Percentiles rank a stretch among this genome's conserved stretches.
Conservation (phyloP, 352 stramenopile species). For the Phytopythium sindhum region DNA sequence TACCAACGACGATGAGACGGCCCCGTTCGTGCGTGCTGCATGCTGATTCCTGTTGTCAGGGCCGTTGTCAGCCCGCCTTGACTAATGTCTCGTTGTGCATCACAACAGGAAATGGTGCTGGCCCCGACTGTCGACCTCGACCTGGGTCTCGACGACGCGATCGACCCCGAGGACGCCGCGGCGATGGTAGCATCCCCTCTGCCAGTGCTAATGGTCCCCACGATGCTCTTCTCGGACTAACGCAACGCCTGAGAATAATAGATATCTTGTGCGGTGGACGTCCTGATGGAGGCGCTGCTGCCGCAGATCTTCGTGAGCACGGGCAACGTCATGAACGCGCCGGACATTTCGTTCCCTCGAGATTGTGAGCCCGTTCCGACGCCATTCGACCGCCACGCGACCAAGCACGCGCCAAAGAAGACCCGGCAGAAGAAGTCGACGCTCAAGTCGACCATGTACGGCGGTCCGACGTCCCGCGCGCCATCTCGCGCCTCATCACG, state of each 20-base stretch:
- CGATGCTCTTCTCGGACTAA: not conserved
- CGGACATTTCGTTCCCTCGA: conserved; percentile 14
- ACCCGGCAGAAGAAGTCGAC: conserved; percentile 17
- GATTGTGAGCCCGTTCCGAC: conserved; percentile 14
- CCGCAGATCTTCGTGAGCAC: conserved; percentile 15
- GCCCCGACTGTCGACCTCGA: not conserved
- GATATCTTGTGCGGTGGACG: conserved; percentile 18
- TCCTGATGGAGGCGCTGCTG: conserved; percentile 18
- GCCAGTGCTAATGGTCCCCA: no score
- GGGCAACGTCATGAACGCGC: conserved; percentile 10
- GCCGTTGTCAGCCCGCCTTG: not conserved
- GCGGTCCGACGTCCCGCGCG: conserved; percentile 13
- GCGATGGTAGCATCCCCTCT: not conserved
- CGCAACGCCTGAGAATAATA: not conserved
- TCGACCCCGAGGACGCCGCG: not conserved
- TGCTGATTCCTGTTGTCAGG: no score
- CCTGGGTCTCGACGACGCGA: not conserved
- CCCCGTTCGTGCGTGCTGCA: not conserved
- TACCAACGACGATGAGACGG: not conserved
- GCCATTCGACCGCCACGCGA: conserved; percentile 17
- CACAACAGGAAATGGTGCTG: not conserved
- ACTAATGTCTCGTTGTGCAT: not conserved
- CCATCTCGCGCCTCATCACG: conserved; percentile 32
- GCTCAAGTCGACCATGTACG: conserved; percentile 15
- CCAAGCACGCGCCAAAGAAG: conserved; percentile 19